phyloP scores from a whole-genome alignment of 352 stramenopile genomes.

The Pythium biforme region DNA sequence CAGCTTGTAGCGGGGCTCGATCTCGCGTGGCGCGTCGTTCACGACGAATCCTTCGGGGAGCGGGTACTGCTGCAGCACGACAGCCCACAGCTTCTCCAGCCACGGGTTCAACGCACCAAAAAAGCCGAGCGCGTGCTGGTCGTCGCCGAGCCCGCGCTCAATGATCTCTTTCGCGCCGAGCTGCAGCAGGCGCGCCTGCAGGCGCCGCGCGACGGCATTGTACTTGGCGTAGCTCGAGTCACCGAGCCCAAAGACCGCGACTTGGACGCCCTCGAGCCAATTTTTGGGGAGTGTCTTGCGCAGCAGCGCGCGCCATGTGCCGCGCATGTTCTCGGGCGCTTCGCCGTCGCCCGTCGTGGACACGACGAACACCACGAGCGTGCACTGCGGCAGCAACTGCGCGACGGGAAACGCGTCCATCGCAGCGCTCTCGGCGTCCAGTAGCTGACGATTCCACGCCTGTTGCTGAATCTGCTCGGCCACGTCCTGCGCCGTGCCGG shows the following conservation, averaged over 20 bases:
- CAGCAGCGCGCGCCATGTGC: constrained; percentile 81
- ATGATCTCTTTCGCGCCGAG: constrained; percentile 78
- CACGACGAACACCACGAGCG: constrained; percentile 87
- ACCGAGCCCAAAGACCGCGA: constrained; percentile 91
- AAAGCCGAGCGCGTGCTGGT: constrained; percentile 86
- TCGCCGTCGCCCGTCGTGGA: constrained; percentile 92
- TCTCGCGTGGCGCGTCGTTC: constrained; percentile 58
- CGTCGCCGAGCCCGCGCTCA: constrained; percentile 79
- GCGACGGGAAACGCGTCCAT: constrained; percentile 73
- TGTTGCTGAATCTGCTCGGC: constrained; percentile 73
- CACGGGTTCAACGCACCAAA: constrained; percentile 84
- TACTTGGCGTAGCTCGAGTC: constrained; percentile 94
- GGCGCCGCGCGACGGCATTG: constrained; percentile 84
- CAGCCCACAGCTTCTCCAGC: constrained; percentile 71
- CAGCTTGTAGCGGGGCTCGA: constrained; percentile 52
- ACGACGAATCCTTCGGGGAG: constrained; percentile 55
- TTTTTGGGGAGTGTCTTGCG: constrained; percentile 71
- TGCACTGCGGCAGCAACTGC: constrained; percentile 46
- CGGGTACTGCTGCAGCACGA: constrained; percentile 46
- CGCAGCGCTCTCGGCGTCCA: constrained; percentile 45
- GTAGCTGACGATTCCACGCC: constrained; percentile 56
- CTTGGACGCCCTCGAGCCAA: constrained; percentile 64
- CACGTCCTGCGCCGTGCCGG: constrained; percentile 86
- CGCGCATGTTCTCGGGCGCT: constrained; percentile 89
- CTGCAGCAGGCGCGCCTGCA: constrained; percentile 85